These are phyloP conservation scores for Huntiella abstrusa DNA, from an alignment of 2,329 filamentous ascomycete genomes.

Conservation along the genomic window DNA sequence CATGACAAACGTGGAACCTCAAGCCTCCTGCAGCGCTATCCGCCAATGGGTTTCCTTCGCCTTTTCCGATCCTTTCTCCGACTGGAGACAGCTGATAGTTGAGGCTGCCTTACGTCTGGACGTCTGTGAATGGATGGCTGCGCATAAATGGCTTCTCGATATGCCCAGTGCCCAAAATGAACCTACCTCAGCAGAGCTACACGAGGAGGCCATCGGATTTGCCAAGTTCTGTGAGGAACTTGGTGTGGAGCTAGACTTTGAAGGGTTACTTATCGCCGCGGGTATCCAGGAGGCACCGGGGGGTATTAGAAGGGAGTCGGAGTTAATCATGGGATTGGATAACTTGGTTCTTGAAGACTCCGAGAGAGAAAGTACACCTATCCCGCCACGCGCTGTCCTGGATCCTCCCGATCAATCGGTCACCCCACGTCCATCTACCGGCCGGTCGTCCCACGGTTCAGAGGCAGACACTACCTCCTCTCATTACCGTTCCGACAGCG, in stretches of 20 bases:
- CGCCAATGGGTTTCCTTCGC: conserved; percentile 10
- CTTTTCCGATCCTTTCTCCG: conserved; percentile 2
- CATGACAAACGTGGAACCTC: conserved; percentile 66
- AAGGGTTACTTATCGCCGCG: neutral
- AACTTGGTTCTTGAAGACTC: no score
- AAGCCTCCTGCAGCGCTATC: conserved; percentile 3
- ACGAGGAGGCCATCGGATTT: conserved; percentile 4
- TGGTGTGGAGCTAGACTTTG: neutral
- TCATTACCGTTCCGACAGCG: no score
- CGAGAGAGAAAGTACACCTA: no score
- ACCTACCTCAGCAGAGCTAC: conserved; percentile 1
- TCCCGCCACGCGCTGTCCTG: no score
- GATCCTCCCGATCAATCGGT: no score
- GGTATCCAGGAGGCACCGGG: neutral
- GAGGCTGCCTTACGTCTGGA: conserved; percentile 5
- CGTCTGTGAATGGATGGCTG: conserved; percentile 4
- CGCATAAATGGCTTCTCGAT: conserved; percentile 4
- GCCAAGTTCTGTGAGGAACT: neutral
- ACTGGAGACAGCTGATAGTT: conserved; percentile 8
- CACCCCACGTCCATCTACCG: no score
- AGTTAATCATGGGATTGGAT: no score
- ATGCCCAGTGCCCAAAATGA: neutral
- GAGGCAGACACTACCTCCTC: no score
- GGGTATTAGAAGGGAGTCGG: no score
- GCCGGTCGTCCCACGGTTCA: no score